Percentiles rank a stretch among this genome's conserved stretches.
Conservation (phyloP, 208 protist species). For the Naegleria fowleri region DNA sequence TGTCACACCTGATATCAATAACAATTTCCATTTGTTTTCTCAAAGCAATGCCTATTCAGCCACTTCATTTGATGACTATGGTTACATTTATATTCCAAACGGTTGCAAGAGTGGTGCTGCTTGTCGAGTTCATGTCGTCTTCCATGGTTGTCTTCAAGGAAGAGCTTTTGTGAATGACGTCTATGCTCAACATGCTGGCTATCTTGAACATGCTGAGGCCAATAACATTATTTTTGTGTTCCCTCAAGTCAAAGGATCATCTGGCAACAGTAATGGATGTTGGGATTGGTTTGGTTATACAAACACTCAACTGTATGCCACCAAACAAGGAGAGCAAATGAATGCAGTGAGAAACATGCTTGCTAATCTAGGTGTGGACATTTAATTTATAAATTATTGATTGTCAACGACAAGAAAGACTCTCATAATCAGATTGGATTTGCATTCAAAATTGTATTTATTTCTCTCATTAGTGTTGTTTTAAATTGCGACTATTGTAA, state of each 20-base stretch:
- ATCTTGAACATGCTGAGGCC: slow-evolving; percentile 43
- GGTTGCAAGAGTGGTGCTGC: neutral
- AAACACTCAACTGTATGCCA: neutral
- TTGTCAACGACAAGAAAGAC: too few species aligned
- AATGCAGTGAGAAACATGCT: neutral
- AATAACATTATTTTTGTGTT: slow-evolving; percentile 51
- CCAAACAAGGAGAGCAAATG: slow-evolving; percentile 31
- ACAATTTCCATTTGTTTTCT: neutral
- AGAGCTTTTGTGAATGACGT: neutral
- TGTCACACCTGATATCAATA: neutral
- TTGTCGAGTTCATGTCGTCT: slow-evolving; percentile 42
- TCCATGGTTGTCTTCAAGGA: slow-evolving; percentile 47
- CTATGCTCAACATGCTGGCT: slow-evolving; percentile 36
- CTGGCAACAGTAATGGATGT: slow-evolving; percentile 43
- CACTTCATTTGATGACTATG: neutral
- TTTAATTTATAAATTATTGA: too few species aligned
- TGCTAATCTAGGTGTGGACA: neutral
- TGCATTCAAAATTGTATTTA: too few species aligned
- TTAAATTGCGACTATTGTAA: too few species aligned
- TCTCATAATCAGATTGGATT: too few species aligned
- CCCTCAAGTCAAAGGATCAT: slow-evolving; percentile 32
- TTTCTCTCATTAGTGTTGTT: too few species aligned
- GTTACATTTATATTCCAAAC: slow-evolving; percentile 34
- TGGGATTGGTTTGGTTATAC: slow-evolving; percentile 49
- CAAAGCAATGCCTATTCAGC: neutral